phyloP scores from a whole-genome alignment of 83 land plant genomes.

The Thuja plicata region DNA sequence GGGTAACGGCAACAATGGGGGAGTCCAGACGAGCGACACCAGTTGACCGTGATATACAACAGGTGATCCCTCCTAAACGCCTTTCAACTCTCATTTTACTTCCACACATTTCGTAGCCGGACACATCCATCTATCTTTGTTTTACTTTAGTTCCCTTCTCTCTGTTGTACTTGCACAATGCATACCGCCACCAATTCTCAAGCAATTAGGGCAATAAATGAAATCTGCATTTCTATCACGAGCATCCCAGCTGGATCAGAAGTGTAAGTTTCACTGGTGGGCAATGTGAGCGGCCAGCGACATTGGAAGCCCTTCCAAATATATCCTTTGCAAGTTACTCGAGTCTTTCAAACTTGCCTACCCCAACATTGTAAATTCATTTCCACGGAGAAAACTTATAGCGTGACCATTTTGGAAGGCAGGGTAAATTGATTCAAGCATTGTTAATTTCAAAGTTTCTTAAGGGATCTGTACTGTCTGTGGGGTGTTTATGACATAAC shows the following conservation, averaged over 20 bases:
- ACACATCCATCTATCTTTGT: neutral
- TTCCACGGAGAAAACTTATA: neutral
- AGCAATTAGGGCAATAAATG: neutral
- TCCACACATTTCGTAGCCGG: neutral
- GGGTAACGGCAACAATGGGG: neutral
- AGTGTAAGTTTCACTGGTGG: neutral
- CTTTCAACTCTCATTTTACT: neutral
- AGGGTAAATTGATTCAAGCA: neutral
- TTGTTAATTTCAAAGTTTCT: neutral
- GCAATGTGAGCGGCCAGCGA: neutral
- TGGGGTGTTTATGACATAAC: neutral
- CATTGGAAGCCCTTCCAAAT: neutral
- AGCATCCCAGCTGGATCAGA: too few species aligned
- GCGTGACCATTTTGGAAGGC: neutral
- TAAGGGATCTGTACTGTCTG: neutral
- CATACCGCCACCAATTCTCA: neutral
- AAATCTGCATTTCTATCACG: neutral
- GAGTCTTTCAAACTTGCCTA: neutral
- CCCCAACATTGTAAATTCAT: neutral
- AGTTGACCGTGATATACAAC: constrained; percentile 14
- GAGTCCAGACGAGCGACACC: constrained; percentile 12
- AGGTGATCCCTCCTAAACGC: neutral
- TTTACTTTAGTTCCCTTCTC: neutral
- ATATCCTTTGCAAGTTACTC: neutral
- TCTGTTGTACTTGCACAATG: neutral